A percentile compares a stretch with the other conserved stretches of the same genome.
Conservation (phyloP, 331 rosid genomes). For the Rhamnella rubrinervis region DNA sequence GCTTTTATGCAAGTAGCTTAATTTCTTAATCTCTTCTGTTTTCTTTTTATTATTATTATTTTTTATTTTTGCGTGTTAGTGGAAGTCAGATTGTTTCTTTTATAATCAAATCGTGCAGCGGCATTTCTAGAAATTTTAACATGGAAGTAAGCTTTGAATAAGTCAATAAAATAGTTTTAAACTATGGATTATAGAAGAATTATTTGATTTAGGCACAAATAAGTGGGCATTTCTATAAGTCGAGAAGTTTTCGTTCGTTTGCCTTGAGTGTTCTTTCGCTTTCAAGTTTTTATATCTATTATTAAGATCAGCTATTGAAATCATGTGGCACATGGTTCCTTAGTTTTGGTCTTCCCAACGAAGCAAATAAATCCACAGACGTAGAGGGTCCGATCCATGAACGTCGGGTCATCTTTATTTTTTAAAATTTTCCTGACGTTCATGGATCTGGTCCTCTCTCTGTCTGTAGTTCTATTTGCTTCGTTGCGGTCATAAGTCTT, state of each 20-base stretch:
- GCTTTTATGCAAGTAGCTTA: background rate
- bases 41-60: no score
- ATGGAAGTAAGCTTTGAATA: slow-evolving; percentile 5
- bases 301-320: background rate
- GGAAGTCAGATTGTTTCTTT: background rate
- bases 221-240: background rate
- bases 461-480: no score
- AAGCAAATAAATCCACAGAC: no score
- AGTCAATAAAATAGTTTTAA: background rate
- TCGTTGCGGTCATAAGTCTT: no score
- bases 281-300: background rate
- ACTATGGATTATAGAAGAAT: background rate
- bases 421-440: no score
- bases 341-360: background rate
- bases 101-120: background rate
- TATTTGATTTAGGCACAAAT: background rate
- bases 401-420: no score
- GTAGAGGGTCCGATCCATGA: no score
- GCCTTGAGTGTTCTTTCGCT: background rate
- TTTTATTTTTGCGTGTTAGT: background rate
- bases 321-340: background rate
- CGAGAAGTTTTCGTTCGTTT: background rate
- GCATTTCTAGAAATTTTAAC: slow-evolving; percentile 1
- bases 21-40: no score
- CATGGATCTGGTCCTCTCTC: no score